A percentile compares a stretch with the other conserved stretches of the same genome.
These are phyloP conservation scores for Manihot esculenta DNA, from an alignment of 441 rosid species.

Conservation along the genomic window DNA sequence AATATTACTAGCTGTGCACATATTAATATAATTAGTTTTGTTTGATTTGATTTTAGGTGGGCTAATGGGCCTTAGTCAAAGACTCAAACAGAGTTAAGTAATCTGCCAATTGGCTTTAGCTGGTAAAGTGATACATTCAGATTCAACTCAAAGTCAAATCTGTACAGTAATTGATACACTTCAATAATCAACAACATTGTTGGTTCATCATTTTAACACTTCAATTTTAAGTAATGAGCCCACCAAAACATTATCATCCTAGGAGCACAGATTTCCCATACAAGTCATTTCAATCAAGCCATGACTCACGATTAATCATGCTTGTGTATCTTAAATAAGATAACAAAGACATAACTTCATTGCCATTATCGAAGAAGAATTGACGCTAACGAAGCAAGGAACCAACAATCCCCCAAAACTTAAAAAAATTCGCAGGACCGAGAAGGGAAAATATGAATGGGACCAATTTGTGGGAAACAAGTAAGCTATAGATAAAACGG, in stretches of 20 bases:
- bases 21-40: too few relatives aligned
- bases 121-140: too few relatives aligned
- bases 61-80: too few relatives aligned
- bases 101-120: too few relatives aligned
- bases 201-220: too few relatives aligned
- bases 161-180: not conserved
- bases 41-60: too few relatives aligned
- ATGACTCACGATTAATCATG: not conserved
- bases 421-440: not conserved
- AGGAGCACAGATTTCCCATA: too few relatives aligned
- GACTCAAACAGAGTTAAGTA: too few relatives aligned
- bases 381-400: not conserved
- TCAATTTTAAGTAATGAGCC: too few relatives aligned
- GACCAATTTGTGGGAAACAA: not conserved
- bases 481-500: too few relatives aligned
- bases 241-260: too few relatives aligned
- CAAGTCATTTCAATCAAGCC: not conserved
- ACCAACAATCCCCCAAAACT: not conserved
- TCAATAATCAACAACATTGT: not conserved
- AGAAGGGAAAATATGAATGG: not conserved
- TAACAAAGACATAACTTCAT: not conserved
- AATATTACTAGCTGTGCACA: too few relatives aligned
- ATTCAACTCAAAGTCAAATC: not conserved
- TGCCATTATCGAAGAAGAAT: not conserved
- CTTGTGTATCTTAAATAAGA: not conserved